A percentile compares a stretch with the other conserved stretches of the same genome.
Conservation (phyloP, 768 basidiomycete species). For the Pisolithus albus region DNA sequence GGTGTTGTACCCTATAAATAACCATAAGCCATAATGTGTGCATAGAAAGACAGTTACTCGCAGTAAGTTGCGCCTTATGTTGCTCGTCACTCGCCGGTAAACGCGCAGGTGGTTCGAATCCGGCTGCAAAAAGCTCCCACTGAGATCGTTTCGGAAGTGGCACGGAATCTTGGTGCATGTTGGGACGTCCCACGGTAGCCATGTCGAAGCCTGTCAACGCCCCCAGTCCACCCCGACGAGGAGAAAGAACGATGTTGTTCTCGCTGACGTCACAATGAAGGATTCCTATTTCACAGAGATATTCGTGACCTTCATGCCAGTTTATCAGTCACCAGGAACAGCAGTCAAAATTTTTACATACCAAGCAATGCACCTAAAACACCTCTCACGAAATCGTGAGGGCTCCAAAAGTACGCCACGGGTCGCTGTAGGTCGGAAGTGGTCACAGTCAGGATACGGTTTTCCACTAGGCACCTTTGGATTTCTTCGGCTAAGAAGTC, state of each 20-base stretch:
- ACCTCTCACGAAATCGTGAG: constrained; percentile 15
- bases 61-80: constrained; percentile 1
- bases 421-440: constrained; percentile 6
- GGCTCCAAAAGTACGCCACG: constrained; percentile 11
- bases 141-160: not conserved
- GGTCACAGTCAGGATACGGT: constrained; percentile 1
- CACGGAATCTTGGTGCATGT: not conserved
- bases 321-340: not conserved
- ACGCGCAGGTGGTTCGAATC: no score
- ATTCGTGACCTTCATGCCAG: constrained; percentile 13
- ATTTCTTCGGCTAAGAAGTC: constrained; percentile 1
- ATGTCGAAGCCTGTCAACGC: constrained; percentile 19
- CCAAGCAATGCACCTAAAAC: constrained; percentile 10
- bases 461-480: not conserved
- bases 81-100: not conserved
- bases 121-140: no score
- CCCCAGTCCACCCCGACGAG: constrained; percentile 2
- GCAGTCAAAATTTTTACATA: not conserved
- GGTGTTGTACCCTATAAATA: constrained; percentile 2
- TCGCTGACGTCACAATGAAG: constrained; percentile 30
- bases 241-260: constrained; percentile 28
- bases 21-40: not conserved
- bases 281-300: constrained; percentile 13
- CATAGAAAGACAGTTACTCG: not conserved
- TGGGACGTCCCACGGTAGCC: not conserved